phyloP scores from a whole-genome alignment of 179 eudicot species.

The Drosera spatulata region DNA sequence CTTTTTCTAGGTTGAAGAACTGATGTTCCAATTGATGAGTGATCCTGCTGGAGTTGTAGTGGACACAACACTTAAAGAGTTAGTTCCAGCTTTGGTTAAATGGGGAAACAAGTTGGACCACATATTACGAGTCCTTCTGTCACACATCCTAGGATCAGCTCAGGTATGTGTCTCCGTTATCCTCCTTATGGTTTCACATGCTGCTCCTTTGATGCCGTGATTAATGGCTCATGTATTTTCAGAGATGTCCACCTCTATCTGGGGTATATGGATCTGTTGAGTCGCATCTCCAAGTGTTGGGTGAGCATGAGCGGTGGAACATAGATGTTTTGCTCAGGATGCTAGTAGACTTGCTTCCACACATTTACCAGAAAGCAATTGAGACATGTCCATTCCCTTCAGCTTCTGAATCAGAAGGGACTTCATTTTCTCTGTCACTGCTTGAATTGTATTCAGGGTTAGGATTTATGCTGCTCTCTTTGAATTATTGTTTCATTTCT shows the following conservation, averaged over 20 bases:
- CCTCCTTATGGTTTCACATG: background rate
- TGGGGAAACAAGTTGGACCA: conserved; percentile 93
- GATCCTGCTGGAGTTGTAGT: conserved; percentile 97
- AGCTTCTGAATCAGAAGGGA: conserved; percentile 44
- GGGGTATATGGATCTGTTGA: conserved; percentile 96
- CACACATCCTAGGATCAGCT: conserved; percentile 62
- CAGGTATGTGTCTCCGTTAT: conserved; percentile 41
- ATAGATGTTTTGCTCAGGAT: conserved; percentile 83
- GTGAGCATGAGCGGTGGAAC: conserved; percentile 99
- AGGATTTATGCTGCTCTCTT: conserved; percentile 7
- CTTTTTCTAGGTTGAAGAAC: conserved; percentile 85
- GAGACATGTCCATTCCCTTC: conserved; percentile 78
- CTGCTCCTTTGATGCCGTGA: conserved; percentile 1
- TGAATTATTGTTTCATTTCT: conserved; percentile 1
- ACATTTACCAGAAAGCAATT: conserved; percentile 56
- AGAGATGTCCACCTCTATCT: conserved; percentile 97
- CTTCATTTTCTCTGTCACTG: conserved; percentile 48
- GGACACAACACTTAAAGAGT: conserved; percentile 75
- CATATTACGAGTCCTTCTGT: conserved; percentile 47
- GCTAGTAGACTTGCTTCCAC: conserved; percentile 71
- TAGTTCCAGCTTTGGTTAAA: conserved; percentile 74
- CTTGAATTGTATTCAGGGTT: conserved; percentile 78
- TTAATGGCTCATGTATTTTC: conserved; percentile 18
- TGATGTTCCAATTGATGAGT: conserved; percentile 93
- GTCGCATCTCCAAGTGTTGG: conserved; percentile 78